Percentiles rank a stretch among this genome's conserved stretches.
phyloP scores from a whole-genome alignment of 2,329 filamentous ascomycete genomes.

The Chrysoporthe deuterocubensis region DNA sequence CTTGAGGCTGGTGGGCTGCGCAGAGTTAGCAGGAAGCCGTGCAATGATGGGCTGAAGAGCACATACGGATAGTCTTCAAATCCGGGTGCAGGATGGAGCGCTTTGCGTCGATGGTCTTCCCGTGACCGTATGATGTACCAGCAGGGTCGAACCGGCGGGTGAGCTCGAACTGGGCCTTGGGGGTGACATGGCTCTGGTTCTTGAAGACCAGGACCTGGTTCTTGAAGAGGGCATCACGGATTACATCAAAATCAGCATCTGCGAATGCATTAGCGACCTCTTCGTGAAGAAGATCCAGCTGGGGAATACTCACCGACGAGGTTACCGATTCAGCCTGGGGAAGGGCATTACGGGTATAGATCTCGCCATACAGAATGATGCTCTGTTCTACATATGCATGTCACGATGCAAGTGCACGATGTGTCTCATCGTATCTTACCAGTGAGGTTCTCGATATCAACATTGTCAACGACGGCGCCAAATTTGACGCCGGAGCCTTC shows the following conservation, averaged over 20 bases:
- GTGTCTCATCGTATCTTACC: constrained; percentile 49
- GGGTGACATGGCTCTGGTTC: constrained; percentile 64
- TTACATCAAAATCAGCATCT: constrained; percentile 67
- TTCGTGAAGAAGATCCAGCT: neutral
- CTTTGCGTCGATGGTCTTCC: constrained; percentile 70
- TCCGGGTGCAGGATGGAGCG: constrained; percentile 75
- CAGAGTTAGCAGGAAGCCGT: neutral
- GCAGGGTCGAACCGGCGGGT: constrained; percentile 75
- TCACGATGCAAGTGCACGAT: constrained; percentile 28
- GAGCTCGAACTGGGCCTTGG: constrained; percentile 74
- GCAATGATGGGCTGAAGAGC: neutral
- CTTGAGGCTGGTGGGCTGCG: constrained; percentile 70
- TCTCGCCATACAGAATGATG: constrained; percentile 28
- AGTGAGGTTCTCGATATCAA: constrained; percentile 64
- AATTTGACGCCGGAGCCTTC: constrained; percentile 56
- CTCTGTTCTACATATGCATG: neutral
- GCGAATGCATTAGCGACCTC: constrained; percentile 2
- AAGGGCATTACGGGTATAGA: constrained; percentile 49
- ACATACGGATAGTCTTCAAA: constrained; percentile 69
- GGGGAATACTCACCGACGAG: constrained; percentile 52
- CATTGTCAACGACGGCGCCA: constrained; percentile 61
- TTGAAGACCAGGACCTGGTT: constrained; percentile 75
- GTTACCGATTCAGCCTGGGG: constrained; percentile 55
- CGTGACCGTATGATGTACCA: constrained; percentile 71
- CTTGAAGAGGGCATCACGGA: constrained; percentile 68